A percentile compares a stretch with the other conserved stretches of the same genome.
These are phyloP conservation scores for Grosmannia clavigera DNA, from an alignment of 2,329 filamentous ascomycete genomes.

Conservation along the genomic window DNA sequence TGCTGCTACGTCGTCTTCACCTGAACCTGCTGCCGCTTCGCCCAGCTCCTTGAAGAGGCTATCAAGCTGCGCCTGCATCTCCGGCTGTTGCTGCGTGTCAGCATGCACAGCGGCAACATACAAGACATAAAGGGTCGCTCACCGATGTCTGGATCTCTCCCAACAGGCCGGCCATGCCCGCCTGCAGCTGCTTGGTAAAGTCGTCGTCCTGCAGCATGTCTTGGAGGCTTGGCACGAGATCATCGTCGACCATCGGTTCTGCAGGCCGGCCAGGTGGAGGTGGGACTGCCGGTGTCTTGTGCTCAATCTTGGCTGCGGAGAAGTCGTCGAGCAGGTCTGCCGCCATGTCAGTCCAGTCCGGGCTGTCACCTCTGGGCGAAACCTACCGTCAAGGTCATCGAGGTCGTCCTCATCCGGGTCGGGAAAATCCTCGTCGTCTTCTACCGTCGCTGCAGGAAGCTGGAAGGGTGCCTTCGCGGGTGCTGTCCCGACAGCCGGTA, in stretches of 20 bases:
- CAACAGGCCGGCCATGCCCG: slow-evolving; percentile 76
- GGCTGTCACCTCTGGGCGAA: neutral
- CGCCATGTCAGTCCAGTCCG: neutral
- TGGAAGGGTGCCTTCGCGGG: neutral
- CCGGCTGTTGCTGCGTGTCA: slow-evolving; percentile 30
- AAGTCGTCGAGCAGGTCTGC: slow-evolving; percentile 90
- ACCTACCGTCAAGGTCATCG: slow-evolving; percentile 76
- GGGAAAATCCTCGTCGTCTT: slow-evolving; percentile 46
- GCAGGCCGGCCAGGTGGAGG: neutral
- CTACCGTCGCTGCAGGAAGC: slow-evolving; percentile 13
- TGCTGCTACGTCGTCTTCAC: slow-evolving; percentile 12
- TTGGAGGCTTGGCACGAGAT: slow-evolving; percentile 18
- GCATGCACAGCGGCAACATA: neutral
- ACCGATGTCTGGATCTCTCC: slow-evolving; percentile 54
- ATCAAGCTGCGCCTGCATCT: slow-evolving; percentile 70
- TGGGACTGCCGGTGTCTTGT: slow-evolving; percentile 23
- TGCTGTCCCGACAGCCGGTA: neutral
- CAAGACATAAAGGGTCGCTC: slow-evolving; percentile 16
- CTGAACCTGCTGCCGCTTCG: slow-evolving; percentile 19
- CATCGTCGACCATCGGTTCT: slow-evolving; percentile 9
- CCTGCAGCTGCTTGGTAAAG: slow-evolving; percentile 76
- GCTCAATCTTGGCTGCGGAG: slow-evolving; percentile 47
- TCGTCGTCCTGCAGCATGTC: slow-evolving; percentile 55
- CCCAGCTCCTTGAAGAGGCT: slow-evolving; percentile 62
- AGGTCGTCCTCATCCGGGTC: slow-evolving; percentile 90